A percentile compares a stretch with the other conserved stretches of the same genome.
These are phyloP conservation scores for Porogramme epimiltina DNA, from an alignment of 1,284 basidiomycete species.

Conservation along the genomic window DNA sequence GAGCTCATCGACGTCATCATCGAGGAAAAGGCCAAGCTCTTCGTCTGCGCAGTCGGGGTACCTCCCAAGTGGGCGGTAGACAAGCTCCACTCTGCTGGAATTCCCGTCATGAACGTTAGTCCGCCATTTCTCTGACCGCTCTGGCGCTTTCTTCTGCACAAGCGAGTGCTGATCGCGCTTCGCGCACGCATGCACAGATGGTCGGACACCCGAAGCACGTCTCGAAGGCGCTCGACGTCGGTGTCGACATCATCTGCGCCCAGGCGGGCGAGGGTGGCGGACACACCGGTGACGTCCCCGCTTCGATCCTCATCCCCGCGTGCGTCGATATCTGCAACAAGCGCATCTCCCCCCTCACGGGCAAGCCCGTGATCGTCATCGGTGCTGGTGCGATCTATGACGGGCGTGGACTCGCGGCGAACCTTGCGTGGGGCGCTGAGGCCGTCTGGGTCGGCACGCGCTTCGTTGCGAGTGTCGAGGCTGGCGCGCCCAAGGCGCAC, in stretches of 20 bases:
- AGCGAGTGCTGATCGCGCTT: neutral
- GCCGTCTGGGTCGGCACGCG: constrained; percentile 75
- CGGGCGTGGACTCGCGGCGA: constrained; percentile 84
- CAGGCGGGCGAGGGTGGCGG: constrained; percentile 90
- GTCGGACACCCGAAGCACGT: constrained; percentile 90
- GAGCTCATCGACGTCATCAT: constrained; percentile 87
- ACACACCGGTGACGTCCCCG: constrained; percentile 76
- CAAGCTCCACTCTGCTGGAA: constrained; percentile 77
- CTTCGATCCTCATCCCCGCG: constrained; percentile 80
- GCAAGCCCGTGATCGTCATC: constrained; percentile 78
- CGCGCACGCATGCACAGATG: constrained; percentile 51
- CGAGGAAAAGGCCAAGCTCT: constrained; percentile 80
- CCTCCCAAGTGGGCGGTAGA: constrained; percentile 81
- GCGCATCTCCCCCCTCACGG: constrained; percentile 74
- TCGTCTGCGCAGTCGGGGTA: constrained; percentile 87
- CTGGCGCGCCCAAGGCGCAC: constrained; percentile 80
- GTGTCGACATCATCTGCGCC: constrained; percentile 87
- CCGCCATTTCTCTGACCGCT: neutral
- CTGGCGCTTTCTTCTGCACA: neutral
- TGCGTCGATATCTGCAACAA: constrained; percentile 82
- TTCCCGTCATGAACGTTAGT: constrained; percentile 80
- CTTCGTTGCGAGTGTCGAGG: constrained; percentile 84
- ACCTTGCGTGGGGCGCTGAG: constrained; percentile 82
- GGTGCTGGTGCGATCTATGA: constrained; percentile 89
- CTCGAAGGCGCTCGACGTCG: constrained; percentile 74